phyloP scores from a whole-genome alignment of 176 grass and related monocot genomes.

The Rhynchospora tenuis region DNA sequence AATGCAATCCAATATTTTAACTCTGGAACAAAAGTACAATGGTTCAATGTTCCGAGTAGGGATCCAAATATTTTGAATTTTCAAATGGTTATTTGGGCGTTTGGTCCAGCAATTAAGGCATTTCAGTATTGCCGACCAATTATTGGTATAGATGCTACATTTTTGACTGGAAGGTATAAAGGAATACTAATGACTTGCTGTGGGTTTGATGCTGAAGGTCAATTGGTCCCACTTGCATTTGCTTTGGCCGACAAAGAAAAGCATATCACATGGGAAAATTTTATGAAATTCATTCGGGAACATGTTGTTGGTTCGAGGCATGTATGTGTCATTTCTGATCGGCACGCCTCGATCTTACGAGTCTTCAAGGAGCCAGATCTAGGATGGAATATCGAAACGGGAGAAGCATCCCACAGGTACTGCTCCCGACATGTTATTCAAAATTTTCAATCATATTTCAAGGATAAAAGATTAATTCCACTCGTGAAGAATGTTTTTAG shows the following conservation, averaged over 20 bases:
- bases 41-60: background rate
- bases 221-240: background rate
- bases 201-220: background rate
- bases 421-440: background rate
- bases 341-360: background rate
- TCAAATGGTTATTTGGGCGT: background rate
- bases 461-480: background rate
- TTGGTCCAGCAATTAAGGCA: background rate
- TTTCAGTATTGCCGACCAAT: background rate
- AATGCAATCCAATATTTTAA: background rate
- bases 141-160: background rate
- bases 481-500: background rate
- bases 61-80: background rate
- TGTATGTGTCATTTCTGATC: background rate
- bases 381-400: background rate
- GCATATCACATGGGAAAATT: background rate
- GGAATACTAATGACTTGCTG: background rate
- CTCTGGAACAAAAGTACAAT: background rate
- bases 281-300: background rate
- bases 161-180: background rate
- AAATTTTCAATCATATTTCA: background rate
- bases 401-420: background rate
- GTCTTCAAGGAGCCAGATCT: background rate
- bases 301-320: background rate
- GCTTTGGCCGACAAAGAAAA: background rate